Evolutionary conservation across 208 protist species (phyloP).

Genomic region (Leishmania tarentolae): DNA sequence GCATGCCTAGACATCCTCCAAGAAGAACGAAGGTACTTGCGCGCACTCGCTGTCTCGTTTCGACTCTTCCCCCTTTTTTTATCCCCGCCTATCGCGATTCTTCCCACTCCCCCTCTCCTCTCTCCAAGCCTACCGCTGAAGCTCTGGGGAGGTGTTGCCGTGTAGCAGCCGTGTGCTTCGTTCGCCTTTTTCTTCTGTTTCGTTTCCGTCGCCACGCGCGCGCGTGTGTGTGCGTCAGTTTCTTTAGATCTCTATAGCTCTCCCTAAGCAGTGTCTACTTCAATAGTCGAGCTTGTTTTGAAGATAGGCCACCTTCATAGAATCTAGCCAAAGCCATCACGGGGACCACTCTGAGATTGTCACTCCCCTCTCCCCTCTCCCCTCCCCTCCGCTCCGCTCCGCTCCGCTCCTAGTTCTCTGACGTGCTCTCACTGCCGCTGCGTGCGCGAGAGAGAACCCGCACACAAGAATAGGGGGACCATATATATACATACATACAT

Average conservation of each 20-base stretch:
- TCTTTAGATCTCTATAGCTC: background rate
- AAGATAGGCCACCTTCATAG: background rate
- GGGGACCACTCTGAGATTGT: background rate
- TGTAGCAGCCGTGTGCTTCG: background rate
- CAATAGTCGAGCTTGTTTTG: background rate
- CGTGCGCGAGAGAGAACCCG: background rate
- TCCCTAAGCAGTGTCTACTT: background rate
- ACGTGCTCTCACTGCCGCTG: background rate
- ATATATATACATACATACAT: background rate
- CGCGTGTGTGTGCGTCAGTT: background rate
- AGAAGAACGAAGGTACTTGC: too few relatives aligned
- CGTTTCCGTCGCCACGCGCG: background rate
- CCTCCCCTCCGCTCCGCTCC: too few relatives aligned
- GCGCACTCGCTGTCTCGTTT: background rate
- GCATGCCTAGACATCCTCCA: too few relatives aligned
- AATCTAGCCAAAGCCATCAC: background rate
- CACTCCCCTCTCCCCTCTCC: too few relatives aligned
- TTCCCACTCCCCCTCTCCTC: background rate
- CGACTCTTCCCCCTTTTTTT: background rate
- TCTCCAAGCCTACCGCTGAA: too few relatives aligned
- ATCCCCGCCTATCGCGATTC: background rate
- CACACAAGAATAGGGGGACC: background rate
- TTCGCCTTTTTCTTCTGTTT: background rate
- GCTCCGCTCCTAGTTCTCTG: background rate
- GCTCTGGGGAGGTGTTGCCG: background rate